phyloP scores from a whole-genome alignment of 2,329 filamentous ascomycete genomes.

The Lecanicillium sp. region DNA sequence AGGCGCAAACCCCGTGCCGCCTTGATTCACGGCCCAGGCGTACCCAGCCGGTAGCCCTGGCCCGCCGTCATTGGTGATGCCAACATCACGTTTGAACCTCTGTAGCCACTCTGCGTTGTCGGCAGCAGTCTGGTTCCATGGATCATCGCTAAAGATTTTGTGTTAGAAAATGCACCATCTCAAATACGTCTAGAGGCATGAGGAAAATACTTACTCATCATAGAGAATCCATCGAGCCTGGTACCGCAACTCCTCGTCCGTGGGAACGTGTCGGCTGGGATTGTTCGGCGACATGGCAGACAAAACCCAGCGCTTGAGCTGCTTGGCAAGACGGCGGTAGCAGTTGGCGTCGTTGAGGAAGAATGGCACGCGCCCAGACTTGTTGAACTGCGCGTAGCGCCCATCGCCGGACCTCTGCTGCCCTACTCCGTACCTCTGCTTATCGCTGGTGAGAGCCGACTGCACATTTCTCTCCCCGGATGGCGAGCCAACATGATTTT shows the following conservation, averaged over 20 bases:
- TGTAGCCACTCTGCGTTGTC: conserved; percentile 58
- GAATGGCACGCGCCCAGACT: conserved; percentile 21
- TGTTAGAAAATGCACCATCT: too few species aligned
- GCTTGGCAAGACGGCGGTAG: conserved; percentile 46
- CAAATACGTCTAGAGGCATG: too few species aligned
- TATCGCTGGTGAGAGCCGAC: too few species aligned
- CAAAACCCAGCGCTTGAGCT: conserved; percentile 44
- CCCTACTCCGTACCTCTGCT: too few species aligned
- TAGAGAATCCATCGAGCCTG: conserved; percentile 57
- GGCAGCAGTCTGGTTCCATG: conserved; percentile 56
- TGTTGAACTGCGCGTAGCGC: conserved; percentile 1
- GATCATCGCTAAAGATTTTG: conserved; percentile 42
- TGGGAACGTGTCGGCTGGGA: conserved; percentile 49
- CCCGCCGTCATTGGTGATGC: conserved; percentile 41
- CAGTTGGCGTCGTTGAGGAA: conserved; percentile 55
- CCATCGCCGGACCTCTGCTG: too few species aligned
- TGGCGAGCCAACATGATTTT: too few species aligned
- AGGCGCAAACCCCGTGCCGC: conserved; percentile 47
- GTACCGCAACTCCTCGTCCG: conserved; percentile 55
- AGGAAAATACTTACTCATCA: conserved; percentile 51
- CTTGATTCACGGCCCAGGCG: conserved; percentile 40
- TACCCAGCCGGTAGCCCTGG: conserved; percentile 38
- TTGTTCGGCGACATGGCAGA: conserved; percentile 52
- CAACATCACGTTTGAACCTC: conserved; percentile 52
- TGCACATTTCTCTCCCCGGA: too few species aligned